Evolutionary conservation across 441 rosid species (phyloP), one percentile per base, ranked within the genome.

Genomic region (Pelargonium australe): DNA sequence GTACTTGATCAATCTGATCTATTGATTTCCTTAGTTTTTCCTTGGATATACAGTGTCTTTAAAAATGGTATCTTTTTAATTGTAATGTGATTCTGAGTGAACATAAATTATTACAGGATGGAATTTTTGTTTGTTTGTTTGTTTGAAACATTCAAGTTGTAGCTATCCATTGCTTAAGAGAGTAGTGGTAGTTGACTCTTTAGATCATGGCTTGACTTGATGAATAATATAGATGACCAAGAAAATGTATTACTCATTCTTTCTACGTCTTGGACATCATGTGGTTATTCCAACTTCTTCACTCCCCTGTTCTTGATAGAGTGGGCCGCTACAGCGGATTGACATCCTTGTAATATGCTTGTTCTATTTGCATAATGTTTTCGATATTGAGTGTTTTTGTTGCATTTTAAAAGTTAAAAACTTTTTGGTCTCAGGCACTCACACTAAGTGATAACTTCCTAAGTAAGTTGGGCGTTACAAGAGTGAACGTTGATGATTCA

Each of bases 381-480:
- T 28, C 49, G 65, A 61, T 64, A 68, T 49, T 55, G 7, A 11
- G 45, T 44, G 60, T 64, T 73, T 20, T 47, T 41, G 14, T 45
- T 45, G 51, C 51, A 45, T 45, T 45, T 45, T 44, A 44, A 7
- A 44, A 44, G 49, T 44, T 44, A 44, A 44, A 44, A 7, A 23
- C 14, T 17, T 51, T 19, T 51, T 51, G n/a, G 64, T 75, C 69
- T 66, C 86, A 95, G 98, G 97, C 97, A n/a, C 85, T 89, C 74
- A 87, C 81, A 45, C 95, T 89, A 68, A 89, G 98, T 73, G 90
- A 89, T 80, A 84, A 67, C 81, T 76, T 85, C 71, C 83, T 95
- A 69, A 83, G 70, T 77, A 75, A 78, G 57, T 77, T 95, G 72
- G 95, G 89, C 62, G 69, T 95, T 34, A 65, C 75, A 19, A 83